Evolutionary conservation across 805 yeast genomes (phyloP).

Genomic region (Ascoidea asiatica): DNA sequence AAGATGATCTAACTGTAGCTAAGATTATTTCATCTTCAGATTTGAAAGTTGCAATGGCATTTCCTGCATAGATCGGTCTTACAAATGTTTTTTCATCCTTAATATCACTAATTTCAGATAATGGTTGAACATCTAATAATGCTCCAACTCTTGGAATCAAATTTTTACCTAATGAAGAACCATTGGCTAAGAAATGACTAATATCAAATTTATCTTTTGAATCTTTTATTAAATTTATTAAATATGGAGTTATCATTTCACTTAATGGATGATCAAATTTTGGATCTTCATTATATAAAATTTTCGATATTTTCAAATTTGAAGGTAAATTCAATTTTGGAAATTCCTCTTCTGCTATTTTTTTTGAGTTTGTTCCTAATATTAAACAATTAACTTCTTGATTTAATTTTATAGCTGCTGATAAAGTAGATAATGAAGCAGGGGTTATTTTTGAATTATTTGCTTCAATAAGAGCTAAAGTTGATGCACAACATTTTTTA

Average conservation of each 20-base stretch:
- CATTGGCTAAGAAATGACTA: slow-evolving; percentile 67
- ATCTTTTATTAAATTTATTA: slow-evolving; percentile 22
- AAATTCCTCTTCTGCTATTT: slow-evolving; percentile 34
- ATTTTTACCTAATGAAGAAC: slow-evolving; percentile 81
- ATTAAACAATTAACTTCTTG: slow-evolving; percentile 71
- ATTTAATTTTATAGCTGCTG: slow-evolving; percentile 69
- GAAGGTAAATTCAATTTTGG: slow-evolving; percentile 30
- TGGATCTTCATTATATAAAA: slow-evolving; percentile 42
- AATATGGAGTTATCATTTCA: slow-evolving; percentile 69
- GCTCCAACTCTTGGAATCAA: slow-evolving; percentile 83
- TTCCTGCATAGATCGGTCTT: slow-evolving; percentile 95
- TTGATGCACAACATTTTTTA: slow-evolving; percentile 40
- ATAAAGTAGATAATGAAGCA: slow-evolving; percentile 55
- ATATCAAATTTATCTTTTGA: slow-evolving; percentile 23
- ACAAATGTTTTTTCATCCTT: slow-evolving; percentile 59
- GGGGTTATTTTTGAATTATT: slow-evolving; percentile 42
- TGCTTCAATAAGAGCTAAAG: slow-evolving; percentile 67
- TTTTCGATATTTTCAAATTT: slow-evolving; percentile 26
- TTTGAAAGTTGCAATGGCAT: slow-evolving; percentile 74
- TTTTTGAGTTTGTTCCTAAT: slow-evolving; percentile 47
- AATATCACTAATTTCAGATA: slow-evolving; percentile 68
- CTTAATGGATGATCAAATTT: slow-evolving; percentile 63
- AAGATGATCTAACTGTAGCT: slow-evolving; percentile 73
- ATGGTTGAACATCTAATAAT: slow-evolving; percentile 71
- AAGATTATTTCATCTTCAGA: slow-evolving; percentile 52